phyloP scores from a whole-genome alignment of 2,329 filamentous ascomycete genomes.

The Colletotrichum sojae region DNA sequence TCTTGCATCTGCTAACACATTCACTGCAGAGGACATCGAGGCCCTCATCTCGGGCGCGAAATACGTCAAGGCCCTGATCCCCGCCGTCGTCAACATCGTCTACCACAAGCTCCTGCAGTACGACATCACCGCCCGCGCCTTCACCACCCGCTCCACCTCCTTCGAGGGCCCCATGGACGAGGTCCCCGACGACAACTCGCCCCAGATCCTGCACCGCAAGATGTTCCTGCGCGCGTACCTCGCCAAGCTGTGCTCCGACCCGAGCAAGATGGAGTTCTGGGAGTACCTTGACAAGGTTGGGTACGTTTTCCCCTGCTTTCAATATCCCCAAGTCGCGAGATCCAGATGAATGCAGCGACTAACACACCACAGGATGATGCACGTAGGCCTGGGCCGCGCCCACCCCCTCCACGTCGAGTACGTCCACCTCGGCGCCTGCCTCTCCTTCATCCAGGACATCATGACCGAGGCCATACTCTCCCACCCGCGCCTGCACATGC shows the following conservation, averaged over 20 bases:
- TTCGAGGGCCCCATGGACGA: slow-evolving; percentile 78
- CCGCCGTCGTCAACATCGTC: slow-evolving; percentile 86
- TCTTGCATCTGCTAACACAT: too few species aligned
- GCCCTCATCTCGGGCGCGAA: slow-evolving; percentile 78
- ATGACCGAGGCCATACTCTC: slow-evolving; percentile 83
- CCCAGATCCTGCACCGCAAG: slow-evolving; percentile 83
- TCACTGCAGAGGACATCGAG: slow-evolving; percentile 82
- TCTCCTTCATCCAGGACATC: slow-evolving; percentile 84
- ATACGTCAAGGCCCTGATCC: slow-evolving; percentile 86
- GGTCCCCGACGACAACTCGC: slow-evolving; percentile 75
- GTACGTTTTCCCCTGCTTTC: too few species aligned
- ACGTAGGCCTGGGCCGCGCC: slow-evolving; percentile 80
- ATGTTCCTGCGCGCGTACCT: slow-evolving; percentile 84
- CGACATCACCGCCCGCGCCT: slow-evolving; percentile 86
- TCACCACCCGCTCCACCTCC: slow-evolving; percentile 74
- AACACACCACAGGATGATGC: slow-evolving; percentile 74
- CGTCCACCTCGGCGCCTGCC: slow-evolving; percentile 79
- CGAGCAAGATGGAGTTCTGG: slow-evolving; percentile 84
- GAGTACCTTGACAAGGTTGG: slow-evolving; percentile 88
- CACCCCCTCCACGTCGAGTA: slow-evolving; percentile 86
- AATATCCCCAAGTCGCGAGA: too few species aligned
- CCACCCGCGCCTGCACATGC: slow-evolving; percentile 75
- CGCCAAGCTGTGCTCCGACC: slow-evolving; percentile 81
- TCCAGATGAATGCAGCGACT: not conserved
- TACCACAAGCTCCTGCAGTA: slow-evolving; percentile 86